Evolutionary conservation across 2,329 filamentous ascomycete species (phyloP), one percentile per base, ranked within the genome.

Genomic region (Ophiocordyceps camponoti-rufipedis): DNA sequence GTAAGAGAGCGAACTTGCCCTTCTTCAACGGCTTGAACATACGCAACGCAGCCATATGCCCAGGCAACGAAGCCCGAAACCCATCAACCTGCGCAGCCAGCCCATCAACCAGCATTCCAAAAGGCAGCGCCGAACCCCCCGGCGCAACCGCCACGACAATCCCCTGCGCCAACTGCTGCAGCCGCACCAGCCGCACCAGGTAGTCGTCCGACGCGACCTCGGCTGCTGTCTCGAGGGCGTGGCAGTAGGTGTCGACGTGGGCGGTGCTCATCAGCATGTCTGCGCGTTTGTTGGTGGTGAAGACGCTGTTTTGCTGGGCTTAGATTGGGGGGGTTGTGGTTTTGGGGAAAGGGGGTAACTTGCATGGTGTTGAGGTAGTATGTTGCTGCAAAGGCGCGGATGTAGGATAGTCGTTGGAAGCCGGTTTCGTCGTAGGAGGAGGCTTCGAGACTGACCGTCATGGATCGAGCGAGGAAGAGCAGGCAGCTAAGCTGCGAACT

Each of bases 281-380:
- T 0, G 64, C 62, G 16, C 65, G 62, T 50, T 72, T 72, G 52
- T 67, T 67, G 11, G 64, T 62, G 2, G 62, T 65, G 48, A 68
- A 66, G 28, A 67, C 60, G 5, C 64, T 66, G 16, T 39, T 18
- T n/a, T 39, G 18, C 16, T 7, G 29, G 29, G n/a, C n/a, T 10
- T 31, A 31, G 5, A 28, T 28, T 28, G 7, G 45, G 18, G 12
- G 29, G 9, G 29, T 2, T 6, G 1, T 2, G 58, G 23, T 23
- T 23, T 23, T 23, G 23, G n/a, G n/a, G n/a, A n/a, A n/a, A n/a
- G n/a, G n/a, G n/a, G n/a, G 5, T 23, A 5, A 23, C 66, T 53
- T 48, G 71, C 68, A 69, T 51, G 7, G 69, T 68, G 29, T 69
- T 67, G 4, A 72, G 51, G 46, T 72, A 73, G 47, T 70, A 74